Evolutionary conservation across 1,284 basidiomycete genomes (phyloP).

Genomic region (Leccinum cinnamomeum): DNA sequence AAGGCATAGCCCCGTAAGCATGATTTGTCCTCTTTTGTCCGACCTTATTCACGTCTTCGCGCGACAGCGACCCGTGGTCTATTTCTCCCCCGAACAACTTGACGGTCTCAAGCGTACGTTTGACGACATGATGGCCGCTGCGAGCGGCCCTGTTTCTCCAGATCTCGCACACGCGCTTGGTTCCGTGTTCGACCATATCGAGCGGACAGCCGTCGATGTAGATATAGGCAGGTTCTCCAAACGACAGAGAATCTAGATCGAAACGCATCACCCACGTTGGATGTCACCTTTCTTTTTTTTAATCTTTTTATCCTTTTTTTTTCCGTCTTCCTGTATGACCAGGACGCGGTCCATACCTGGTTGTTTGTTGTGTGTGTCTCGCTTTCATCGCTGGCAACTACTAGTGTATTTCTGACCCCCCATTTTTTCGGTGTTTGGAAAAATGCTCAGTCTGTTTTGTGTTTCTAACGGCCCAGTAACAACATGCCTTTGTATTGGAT

Average conservation of each 20-base stretch:
- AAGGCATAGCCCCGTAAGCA: conserved; percentile 20
- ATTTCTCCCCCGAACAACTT: conserved; percentile 34
- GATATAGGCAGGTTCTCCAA: conserved; percentile 27
- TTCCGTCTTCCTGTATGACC: not conserved
- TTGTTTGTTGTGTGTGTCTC: not conserved
- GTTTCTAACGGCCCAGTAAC: conserved; percentile 7
- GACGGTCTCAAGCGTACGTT: conserved; percentile 33
- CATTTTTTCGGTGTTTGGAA: not conserved
- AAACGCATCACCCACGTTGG: not conserved
- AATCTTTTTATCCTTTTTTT: not conserved
- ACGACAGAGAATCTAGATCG: conserved; percentile 29
- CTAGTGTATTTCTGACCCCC: conserved; percentile 6
- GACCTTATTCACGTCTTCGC: not conserved
- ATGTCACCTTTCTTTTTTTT: not conserved
- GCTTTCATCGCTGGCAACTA: not conserved
- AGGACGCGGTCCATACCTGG: not conserved
- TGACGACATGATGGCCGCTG: conserved; percentile 33
- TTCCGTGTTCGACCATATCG: conserved; percentile 37
- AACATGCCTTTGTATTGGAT: conserved; percentile 16
- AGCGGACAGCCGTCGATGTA: conserved; percentile 29
- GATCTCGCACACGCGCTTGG: conserved; percentile 33
- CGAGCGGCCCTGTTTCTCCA: conserved; percentile 32
- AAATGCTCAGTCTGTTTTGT: conserved; percentile 1
- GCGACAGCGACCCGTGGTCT: conserved; percentile 28
- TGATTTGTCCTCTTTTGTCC: not conserved